Evolutionary conservation across 768 basidiomycete species (phyloP), one percentile per base, ranked within the genome.

Genomic region (Astraeus odoratus): DNA sequence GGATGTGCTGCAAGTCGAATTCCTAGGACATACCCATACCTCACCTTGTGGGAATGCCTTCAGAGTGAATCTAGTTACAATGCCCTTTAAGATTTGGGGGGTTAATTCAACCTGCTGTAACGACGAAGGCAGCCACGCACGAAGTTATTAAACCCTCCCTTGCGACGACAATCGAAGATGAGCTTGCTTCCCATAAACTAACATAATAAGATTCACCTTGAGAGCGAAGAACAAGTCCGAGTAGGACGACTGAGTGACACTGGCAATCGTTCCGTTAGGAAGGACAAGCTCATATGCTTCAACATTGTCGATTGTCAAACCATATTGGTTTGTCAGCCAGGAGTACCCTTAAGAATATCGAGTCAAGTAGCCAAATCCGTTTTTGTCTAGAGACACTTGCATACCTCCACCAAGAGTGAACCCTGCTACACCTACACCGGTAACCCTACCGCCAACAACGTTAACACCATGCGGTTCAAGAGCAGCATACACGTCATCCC

Each of bases 141-240:
- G 47, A 78, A 80, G 55, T 81, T 81, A 51, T 82, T 81, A 49
- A 70, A 63, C 13, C 78, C 78, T 29, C 80, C 79, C 75, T 80
- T 34, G 13, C 37, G 18, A 10, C n/a, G 23, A 22, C 5, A 18
- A 27, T 40, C 46, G 9, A 19, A 27, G 8, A 6, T 22, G 16
- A 6, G n/a, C 34, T 27, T 23, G 29, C 4, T 12, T 30, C 19
- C 18, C 34, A 19, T 20, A 9, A n/a, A 2, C 7, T 8, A 31
- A 51, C 56, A 39, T 43, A 30, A 51, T 46, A 5, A 58, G 31
- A 25, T 57, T 12, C 49, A 69, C 69, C 58, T 62, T 68, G 33
- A 72, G 48, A 5, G 53, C 67, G 33, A 60, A 73, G 55, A 69
- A 70, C 4, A 72, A 53, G 33, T 72, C 69, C 1, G 63, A 47